These are phyloP conservation scores for Rhizophlyctis rosea DNA, from an alignment of 192 early-diverging fungal genomes.

Conservation along the genomic window DNA sequence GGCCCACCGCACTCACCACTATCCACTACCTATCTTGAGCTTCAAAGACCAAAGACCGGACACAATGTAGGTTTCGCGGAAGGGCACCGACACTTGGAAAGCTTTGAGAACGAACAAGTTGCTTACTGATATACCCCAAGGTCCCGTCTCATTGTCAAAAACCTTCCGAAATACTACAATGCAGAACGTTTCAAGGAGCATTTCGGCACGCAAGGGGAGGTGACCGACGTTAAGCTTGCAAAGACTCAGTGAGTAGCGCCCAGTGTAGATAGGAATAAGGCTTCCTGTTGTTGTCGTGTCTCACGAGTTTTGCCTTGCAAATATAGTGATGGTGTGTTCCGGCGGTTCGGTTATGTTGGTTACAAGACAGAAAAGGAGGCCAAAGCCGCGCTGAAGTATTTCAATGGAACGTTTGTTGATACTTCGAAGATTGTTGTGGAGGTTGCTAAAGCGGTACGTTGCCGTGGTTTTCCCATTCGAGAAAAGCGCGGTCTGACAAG, in stretches of 20 bases:
- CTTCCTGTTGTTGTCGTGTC: constrained; percentile 3
- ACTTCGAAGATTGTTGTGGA: constrained; percentile 86
- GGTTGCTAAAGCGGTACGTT: constrained; percentile 71
- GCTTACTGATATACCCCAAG: too few species aligned
- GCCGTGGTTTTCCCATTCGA: neutral
- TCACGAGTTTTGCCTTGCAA: neutral
- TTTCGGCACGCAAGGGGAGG: constrained; percentile 77
- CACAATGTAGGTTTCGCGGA: too few species aligned
- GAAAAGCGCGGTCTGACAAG: neutral
- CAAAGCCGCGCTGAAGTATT: constrained; percentile 73
- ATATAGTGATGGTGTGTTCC: constrained; percentile 68
- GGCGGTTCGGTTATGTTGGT: constrained; percentile 91
- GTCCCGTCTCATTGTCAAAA: constrained; percentile 90
- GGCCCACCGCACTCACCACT: too few species aligned
- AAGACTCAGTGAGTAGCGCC: constrained; percentile 62
- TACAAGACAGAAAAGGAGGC: constrained; percentile 87
- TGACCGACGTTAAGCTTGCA: constrained; percentile 91
- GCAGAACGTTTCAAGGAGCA: constrained; percentile 83
- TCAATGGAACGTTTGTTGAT: constrained; percentile 89
- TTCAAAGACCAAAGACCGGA: too few species aligned
- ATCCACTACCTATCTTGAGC: too few species aligned
- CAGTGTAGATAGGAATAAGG: neutral
- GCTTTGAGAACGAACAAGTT: too few species aligned
- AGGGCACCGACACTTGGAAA: too few species aligned
- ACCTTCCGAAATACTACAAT: constrained; percentile 88